Conservation (phyloP, 352 stramenopile genomes). For the Peronospora destructor region DNA sequence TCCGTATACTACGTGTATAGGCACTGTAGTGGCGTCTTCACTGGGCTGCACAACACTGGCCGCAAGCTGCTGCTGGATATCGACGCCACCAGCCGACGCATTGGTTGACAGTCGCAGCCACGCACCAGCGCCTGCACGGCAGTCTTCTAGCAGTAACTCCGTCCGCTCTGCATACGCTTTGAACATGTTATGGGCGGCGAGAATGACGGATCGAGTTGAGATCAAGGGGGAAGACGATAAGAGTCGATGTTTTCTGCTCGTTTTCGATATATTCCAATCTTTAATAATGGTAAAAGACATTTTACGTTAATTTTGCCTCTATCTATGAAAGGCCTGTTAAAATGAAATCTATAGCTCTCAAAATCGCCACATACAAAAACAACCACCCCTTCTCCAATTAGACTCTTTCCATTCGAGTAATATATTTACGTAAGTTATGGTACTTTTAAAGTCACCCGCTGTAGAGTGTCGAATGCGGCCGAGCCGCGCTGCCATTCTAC, state of each 20-base stretch:
- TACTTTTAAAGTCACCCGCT: neutral
- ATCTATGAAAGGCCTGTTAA: neutral
- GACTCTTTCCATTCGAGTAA: neutral
- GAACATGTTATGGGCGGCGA: constrained; percentile 41
- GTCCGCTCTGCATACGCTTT: constrained; percentile 64
- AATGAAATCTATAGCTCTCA: neutral
- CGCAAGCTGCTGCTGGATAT: constrained; percentile 21
- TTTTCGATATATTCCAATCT: neutral
- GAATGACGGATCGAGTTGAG: neutral
- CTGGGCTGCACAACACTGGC: constrained; percentile 18
- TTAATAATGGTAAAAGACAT: neutral
- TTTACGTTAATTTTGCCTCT: neutral
- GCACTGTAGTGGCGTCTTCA: constrained; percentile 44
- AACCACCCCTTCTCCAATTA: neutral
- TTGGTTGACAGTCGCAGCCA: constrained; percentile 47
- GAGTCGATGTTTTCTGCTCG: neutral
- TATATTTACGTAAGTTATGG: no score
- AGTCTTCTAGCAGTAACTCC: constrained; percentile 78
- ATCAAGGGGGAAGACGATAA: constrained; percentile 4
- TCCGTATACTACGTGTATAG: constrained; percentile 70
- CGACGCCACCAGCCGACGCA: constrained; percentile 19
- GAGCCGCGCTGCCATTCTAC: neutral
- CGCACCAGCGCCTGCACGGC: constrained; percentile 49
- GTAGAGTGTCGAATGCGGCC: neutral
- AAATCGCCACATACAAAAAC: neutral